Conservation (phyloP, 805 yeast genomes). For the baker's yeast (Saccharomyces cerevisiae) region DNA sequence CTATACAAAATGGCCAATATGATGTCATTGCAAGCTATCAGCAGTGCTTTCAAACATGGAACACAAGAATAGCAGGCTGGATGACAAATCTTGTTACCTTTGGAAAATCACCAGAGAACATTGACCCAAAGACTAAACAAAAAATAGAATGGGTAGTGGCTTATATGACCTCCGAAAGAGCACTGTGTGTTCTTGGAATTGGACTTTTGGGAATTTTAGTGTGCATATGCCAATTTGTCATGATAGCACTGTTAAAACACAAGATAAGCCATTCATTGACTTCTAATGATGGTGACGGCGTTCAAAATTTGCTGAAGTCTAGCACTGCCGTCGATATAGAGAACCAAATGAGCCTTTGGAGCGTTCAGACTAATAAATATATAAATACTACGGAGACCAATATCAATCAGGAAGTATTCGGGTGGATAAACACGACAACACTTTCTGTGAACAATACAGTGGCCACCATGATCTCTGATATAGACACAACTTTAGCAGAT, state of each 20-base stretch:
- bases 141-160: conserved; percentile 33
- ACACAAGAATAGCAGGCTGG: conserved; percentile 6
- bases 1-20: not conserved
- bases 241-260: conserved; percentile 30
- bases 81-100: conserved; percentile 2
- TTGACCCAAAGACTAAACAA: conserved; percentile 1
- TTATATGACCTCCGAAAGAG: conserved; percentile 44
- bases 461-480: conserved; percentile 43
- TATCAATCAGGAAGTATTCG: conserved; percentile 59
- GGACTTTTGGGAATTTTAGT: conserved; percentile 51
- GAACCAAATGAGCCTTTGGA: conserved; percentile 40
- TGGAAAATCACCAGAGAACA: not conserved
- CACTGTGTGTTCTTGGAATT: conserved; percentile 42
- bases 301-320: conserved; percentile 1
- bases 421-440: conserved; percentile 55
- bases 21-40: conserved; percentile 19
- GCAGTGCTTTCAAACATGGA: conserved; percentile 17
- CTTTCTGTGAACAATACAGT: conserved; percentile 53
- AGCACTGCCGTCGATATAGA: conserved; percentile 17
- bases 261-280: conserved; percentile 1
- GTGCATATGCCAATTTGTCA: conserved; percentile 44
- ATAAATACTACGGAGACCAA: conserved; percentile 40
- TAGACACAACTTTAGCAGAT: conserved; percentile 50
- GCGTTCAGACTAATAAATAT: conserved; percentile 46
- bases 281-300: not conserved